Evolutionary conservation across 2,329 filamentous ascomycete genomes (phyloP).

Genomic region (Thermothelomyces thermophilus): DNA sequence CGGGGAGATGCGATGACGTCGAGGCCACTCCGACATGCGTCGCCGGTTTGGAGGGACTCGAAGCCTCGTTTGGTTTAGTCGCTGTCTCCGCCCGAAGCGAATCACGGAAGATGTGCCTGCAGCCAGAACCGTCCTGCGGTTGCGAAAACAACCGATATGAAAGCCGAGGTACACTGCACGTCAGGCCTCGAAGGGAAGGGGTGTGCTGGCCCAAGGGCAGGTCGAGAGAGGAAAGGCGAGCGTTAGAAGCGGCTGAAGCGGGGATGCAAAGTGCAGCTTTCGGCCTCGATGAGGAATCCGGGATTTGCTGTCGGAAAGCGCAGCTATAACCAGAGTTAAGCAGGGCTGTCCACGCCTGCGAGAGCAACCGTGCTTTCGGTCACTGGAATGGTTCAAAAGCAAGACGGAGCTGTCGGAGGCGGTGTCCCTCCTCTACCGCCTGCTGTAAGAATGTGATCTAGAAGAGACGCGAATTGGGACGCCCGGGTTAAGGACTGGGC

Average conservation of each 20-base stretch:
- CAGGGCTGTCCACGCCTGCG: conserved; percentile 12
- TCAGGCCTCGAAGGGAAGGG: background rate
- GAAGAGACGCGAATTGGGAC: conserved; percentile 7
- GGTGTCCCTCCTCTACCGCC: conserved; percentile 3
- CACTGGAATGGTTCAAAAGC: conserved; percentile 5
- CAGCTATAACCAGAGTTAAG: conserved; percentile 6
- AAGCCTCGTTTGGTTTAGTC: background rate
- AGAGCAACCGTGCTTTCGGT: conserved; percentile 8
- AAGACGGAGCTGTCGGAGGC: conserved; percentile 8
- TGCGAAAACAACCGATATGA: conserved; percentile 9
- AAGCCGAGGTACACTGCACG: conserved; percentile 1
- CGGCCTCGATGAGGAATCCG: conserved; percentile 2
- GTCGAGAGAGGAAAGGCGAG: background rate
- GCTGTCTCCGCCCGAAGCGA: conserved; percentile 3
- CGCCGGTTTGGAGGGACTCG: conserved; percentile 16
- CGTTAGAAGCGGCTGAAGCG: background rate
- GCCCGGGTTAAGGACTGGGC: conserved; percentile 2
- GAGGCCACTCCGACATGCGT: conserved; percentile 21
- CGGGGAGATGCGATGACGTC: conserved; percentile 22
- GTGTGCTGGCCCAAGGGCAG: background rate
- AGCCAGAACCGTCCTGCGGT: conserved; percentile 22
- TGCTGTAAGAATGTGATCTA: conserved; percentile 1
- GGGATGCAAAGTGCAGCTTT: conserved; percentile 7
- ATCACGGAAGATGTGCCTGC: conserved; percentile 4
- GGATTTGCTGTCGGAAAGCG: background rate